Conservation (phyloP, 257 asterid genomes). For the Solanum pinnatisectum region DNA sequence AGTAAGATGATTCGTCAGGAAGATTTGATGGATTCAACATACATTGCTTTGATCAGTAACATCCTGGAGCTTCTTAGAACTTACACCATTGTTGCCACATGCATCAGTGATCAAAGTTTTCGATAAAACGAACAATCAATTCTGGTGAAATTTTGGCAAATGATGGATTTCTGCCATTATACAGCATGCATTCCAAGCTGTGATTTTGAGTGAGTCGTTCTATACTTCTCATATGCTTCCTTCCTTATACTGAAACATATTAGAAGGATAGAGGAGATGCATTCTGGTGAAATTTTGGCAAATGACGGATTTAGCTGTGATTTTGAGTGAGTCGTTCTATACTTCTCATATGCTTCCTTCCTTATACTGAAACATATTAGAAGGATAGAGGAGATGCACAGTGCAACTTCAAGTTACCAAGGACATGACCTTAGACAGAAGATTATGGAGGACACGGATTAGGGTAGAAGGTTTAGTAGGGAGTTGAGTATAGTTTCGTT, state of each 20-base stretch:
- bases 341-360: not conserved
- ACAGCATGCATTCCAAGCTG: not conserved
- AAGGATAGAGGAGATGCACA: not conserved
- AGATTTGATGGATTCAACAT: not conserved
- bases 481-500: not conserved
- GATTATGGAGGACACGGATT: not conserved
- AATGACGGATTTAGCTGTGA: not conserved
- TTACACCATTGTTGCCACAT: not conserved
- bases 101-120: not conserved
- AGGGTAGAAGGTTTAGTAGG: not conserved
- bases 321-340: not conserved
- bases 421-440: not conserved
- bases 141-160: not conserved
- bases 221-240: not conserved
- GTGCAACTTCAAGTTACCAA: not conserved
- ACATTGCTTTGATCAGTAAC: not conserved
- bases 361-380: not conserved
- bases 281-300: not conserved
- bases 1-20: not conserved
- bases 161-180: not conserved
- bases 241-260: not conserved
- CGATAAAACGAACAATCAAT: not conserved
- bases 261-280: not conserved
- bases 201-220: not conserved
- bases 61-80: not conserved